These are phyloP conservation scores for Aspergillus sp. DNA, from an alignment of 2,329 filamentous ascomycete species.

Conservation along the genomic window DNA sequence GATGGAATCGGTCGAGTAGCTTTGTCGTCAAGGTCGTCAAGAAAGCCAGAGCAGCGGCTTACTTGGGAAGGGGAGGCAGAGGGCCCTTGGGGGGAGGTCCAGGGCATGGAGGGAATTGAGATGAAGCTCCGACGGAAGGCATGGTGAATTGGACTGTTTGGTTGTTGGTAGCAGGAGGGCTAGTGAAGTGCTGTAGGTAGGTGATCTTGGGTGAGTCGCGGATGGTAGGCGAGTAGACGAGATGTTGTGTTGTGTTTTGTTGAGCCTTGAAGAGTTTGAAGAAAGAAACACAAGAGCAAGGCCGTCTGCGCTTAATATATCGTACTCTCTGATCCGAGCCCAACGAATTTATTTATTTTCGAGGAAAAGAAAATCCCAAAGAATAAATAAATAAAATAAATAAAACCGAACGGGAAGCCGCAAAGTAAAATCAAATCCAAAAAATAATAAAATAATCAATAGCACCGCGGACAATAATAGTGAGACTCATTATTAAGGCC, in stretches of 20 bases:
- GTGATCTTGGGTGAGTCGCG: conserved; percentile 1
- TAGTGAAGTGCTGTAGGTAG: too few relatives aligned
- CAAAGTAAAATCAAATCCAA: conserved; percentile 9
- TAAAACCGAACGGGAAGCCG: conserved; percentile 11
- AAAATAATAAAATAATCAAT: conserved; percentile 6
- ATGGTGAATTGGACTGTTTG: conserved; percentile 20
- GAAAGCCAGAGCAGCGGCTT: conserved; percentile 21
- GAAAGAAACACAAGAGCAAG: conserved; percentile 11
- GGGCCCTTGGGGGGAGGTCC: conserved; percentile 41
- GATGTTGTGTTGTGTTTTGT: conserved; percentile 2
- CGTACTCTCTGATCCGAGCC: neutral
- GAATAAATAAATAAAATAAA: conserved; percentile 1
- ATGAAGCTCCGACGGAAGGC: conserved; percentile 36
- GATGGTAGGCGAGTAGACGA: neutral
- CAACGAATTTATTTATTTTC: conserved; percentile 12
- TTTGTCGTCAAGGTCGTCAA: conserved; percentile 35
- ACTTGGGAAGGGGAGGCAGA: conserved; percentile 41
- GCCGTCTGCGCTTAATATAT: conserved; percentile 23
- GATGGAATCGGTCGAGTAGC: conserved; percentile 24
- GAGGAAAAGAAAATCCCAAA: conserved; percentile 7
- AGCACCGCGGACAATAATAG: conserved; percentile 7
- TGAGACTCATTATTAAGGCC: conserved; percentile 9
- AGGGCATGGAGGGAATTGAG: conserved; percentile 41
- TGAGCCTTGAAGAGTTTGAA: neutral
- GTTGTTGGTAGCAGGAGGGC: conserved; percentile 5